A percentile compares a stretch with the other conserved stretches of the same genome.
Conservation (phyloP, 2,329 filamentous ascomycete genomes). For the Magnaporthiopsis rhizophila region DNA sequence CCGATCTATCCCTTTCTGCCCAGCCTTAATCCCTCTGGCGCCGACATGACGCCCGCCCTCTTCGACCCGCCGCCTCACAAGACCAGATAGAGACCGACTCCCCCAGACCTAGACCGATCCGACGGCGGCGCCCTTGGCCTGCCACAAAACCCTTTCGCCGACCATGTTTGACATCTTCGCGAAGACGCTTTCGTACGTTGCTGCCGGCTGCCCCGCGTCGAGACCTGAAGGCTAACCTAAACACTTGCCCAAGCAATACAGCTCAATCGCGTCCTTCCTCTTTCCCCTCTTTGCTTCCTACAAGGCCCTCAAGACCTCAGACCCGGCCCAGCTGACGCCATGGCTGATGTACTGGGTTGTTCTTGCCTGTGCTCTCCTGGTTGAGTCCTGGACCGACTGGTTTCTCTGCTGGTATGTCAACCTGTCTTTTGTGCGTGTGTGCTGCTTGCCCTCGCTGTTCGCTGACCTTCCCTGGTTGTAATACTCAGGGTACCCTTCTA, state of each 20-base stretch:
- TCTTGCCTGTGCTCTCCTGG: slow-evolving; percentile 69
- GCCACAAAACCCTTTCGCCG: background rate
- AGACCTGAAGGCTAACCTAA: slow-evolving; percentile 6
- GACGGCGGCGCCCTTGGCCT: background rate
- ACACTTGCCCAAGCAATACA: slow-evolving; percentile 26
- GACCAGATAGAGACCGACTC: background rate
- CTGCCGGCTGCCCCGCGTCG: slow-evolving; percentile 7
- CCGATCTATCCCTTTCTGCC: background rate
- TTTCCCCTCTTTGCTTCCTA: slow-evolving; percentile 96
- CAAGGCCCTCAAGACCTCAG: slow-evolving; percentile 89
- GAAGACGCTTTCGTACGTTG: slow-evolving; percentile 67
- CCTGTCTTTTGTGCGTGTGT: no score
- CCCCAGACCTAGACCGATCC: no score
- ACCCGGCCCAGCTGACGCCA: slow-evolving; percentile 83
- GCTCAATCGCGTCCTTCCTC: slow-evolving; percentile 79
- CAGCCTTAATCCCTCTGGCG: background rate
- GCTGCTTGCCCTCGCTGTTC: slow-evolving; percentile 5
- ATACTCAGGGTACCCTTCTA: slow-evolving; percentile 75
- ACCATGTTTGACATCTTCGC: slow-evolving; percentile 67
- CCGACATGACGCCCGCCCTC: background rate
- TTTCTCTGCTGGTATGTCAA: slow-evolving; percentile 65
- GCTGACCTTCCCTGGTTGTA: background rate
- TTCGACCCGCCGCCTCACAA: background rate
- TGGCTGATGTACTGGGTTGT: slow-evolving; percentile 99
- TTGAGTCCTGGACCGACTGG: slow-evolving; percentile 83